These are phyloP conservation scores for Porcisia hertigi DNA, from an alignment of 208 protist genomes.

Conservation along the genomic window DNA sequence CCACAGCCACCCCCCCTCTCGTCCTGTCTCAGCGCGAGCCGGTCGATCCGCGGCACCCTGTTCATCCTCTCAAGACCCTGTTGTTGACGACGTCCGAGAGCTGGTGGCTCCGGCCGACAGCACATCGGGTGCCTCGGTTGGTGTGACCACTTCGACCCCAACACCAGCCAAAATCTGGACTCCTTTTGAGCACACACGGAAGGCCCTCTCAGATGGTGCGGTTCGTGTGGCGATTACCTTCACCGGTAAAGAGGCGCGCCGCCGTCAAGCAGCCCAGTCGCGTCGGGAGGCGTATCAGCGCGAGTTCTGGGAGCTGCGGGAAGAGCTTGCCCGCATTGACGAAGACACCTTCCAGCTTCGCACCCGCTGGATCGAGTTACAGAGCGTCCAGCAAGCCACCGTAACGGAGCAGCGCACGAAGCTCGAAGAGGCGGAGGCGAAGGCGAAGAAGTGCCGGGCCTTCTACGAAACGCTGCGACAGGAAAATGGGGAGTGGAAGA, in stretches of 20 bases:
- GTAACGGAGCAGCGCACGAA: conserved; percentile 20
- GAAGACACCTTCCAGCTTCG: conserved; percentile 41
- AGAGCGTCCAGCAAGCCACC: conserved; percentile 19
- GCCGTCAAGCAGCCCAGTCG: conserved; percentile 19
- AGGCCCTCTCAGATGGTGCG: conserved; percentile 22
- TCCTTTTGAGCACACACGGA: conserved; percentile 11
- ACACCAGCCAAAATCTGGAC: conserved; percentile 5
- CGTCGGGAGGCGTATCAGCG: conserved; percentile 24
- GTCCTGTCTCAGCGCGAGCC: conserved; percentile 2
- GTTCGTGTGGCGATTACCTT: conserved; percentile 30
- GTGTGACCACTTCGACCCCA: neutral
- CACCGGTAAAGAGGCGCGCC: conserved; percentile 29
- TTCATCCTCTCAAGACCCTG: neutral
- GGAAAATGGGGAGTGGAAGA: conserved; percentile 63
- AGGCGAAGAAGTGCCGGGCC: conserved; percentile 31
- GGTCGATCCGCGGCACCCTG: neutral
- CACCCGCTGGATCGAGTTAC: conserved; percentile 29
- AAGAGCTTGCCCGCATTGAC: conserved; percentile 48
- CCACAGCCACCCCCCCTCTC: neutral
- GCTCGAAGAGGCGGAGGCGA: conserved; percentile 44
- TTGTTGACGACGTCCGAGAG: conserved; percentile 10
- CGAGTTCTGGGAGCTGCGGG: conserved; percentile 49
- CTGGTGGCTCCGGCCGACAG: neutral
- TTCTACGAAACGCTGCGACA: conserved; percentile 43
- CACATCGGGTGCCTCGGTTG: neutral